Conservation (phyloP, 208 protist species). For the Trypanosoma platydactyli region DNA sequence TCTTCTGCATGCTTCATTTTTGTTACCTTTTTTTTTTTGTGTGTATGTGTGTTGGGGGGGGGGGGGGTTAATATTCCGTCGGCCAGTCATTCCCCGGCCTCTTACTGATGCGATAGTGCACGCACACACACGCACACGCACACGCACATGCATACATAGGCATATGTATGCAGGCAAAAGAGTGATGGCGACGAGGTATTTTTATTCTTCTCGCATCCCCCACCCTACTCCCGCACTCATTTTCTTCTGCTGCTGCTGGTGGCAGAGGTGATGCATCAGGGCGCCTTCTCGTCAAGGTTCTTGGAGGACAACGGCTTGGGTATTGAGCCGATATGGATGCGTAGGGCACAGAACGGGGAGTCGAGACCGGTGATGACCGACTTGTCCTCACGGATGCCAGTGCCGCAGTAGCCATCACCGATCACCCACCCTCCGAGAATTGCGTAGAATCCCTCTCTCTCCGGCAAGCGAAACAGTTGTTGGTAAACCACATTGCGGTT, state of each 20-base stretch:
- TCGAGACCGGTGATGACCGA: constrained; percentile 81
- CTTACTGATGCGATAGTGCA: no score
- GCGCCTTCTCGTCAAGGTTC: constrained; percentile 60
- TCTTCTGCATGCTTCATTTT: not conserved
- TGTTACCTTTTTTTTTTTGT: constrained; percentile 11
- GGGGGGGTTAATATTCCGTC: no score
- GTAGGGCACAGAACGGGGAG: constrained; percentile 75
- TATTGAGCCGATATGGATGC: constrained; percentile 38
- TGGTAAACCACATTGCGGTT: constrained; percentile 89
- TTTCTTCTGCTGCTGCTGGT: not conserved
- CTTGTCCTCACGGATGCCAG: constrained; percentile 85
- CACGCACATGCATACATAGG: no score
- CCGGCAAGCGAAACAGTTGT: constrained; percentile 66
- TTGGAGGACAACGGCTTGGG: constrained; percentile 52
- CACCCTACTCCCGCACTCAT: not conserved
- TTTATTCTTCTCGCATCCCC: no score
- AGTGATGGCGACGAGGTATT: no score
- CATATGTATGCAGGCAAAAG: no score
- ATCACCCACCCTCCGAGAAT: constrained; percentile 91
- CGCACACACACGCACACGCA: no score
- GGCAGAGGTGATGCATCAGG: not conserved
- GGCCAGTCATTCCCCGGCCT: no score
- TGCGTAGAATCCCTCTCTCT: constrained; percentile 82
- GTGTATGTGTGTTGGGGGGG: no score
- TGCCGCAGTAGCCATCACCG: constrained; percentile 78